Base-by-base conservation (phyloP, 2,329 filamentous ascomycete genomes). In the Trichoderma endophyticum region DNA sequence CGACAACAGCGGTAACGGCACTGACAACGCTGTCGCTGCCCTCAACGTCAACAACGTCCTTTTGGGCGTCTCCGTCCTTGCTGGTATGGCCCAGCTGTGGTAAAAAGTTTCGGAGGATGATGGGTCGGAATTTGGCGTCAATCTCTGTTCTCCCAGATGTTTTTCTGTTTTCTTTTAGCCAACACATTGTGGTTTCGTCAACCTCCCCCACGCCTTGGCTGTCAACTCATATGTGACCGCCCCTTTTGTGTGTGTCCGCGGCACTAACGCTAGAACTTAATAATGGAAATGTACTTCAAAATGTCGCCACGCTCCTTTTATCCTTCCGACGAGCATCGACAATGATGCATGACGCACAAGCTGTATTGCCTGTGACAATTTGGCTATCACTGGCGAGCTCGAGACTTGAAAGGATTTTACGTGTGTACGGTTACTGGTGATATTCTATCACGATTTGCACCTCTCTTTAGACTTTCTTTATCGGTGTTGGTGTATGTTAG, bases 21-120 rank as follows among this genome's bases (percentile, higher is more conserved):
- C 28, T 28, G 82, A 81, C 73, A 81, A 81, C 67, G 86, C 85
- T 68, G 83, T 85, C 60, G 84, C 83, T 69, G 77, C 84, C 28
- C 73, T 86, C 51, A 79, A 80, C 71, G 80, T 85, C 76, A 88
- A 86, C 83, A 81, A 82, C 73, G 80, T 73, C 24, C 62, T 85
- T 51, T 78, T 89, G 59, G 84, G 82, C 71, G 80, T 87, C 67
- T 85, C 82, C 73, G 81, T 83, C 70, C 74, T 87, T 59, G 85
- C 82, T 75, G 85, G 80, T 63, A 70, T 88, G 72, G 83, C 84
- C 70, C 85, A 87, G 77, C 81, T 88, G 77, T 79, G 90, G 80
- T 89, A 87, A 86, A 70, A 59, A 43, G 18, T 56, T 63, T 24
- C 26, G 71, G 76, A 70, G 74, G 75, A 78, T 77, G 73, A 78